Percentiles rank a stretch among this genome's conserved stretches.
These are phyloP conservation scores for Ophiostoma australiae DNA, from an alignment of 2,329 filamentous ascomycete species.

Conservation along the genomic window DNA sequence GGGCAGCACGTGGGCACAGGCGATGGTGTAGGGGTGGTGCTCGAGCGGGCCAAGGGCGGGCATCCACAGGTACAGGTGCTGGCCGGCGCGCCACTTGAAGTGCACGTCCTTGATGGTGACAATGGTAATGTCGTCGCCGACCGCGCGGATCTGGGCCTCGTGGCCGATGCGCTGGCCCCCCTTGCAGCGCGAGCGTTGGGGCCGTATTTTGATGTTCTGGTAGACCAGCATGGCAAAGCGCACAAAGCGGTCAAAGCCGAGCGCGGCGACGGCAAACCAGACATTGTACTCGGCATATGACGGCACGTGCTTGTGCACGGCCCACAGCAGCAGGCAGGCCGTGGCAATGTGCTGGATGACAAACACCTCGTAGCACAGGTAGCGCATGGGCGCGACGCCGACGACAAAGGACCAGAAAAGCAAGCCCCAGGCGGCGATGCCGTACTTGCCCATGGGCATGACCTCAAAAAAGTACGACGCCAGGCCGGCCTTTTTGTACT, in stretches of 20 bases:
- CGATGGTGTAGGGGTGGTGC: conserved; percentile 58
- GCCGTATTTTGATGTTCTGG: conserved; percentile 47
- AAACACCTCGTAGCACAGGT: conserved; percentile 65
- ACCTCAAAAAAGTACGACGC: conserved; percentile 54
- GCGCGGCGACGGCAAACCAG: conserved; percentile 60
- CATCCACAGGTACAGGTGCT: conserved; percentile 58
- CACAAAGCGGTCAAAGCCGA: conserved; percentile 58
- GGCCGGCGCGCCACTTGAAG: conserved; percentile 55
- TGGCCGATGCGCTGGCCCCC: conserved; percentile 50
- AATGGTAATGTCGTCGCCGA: conserved; percentile 51
- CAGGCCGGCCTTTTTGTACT: conserved; percentile 58
- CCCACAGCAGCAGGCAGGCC: conserved; percentile 57
- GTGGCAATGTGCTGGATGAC: conserved; percentile 62
- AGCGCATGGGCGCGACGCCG: conserved; percentile 58
- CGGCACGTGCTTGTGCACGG: conserved; percentile 61
- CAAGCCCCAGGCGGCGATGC: conserved; percentile 61
- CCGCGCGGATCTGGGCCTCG: conserved; percentile 44
- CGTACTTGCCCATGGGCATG: conserved; percentile 62
- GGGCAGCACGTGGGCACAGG: conserved; percentile 48
- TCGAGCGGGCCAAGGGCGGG: conserved; percentile 51
- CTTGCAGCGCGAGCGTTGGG: conserved; percentile 41
- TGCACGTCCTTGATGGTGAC: conserved; percentile 56
- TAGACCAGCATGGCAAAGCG: conserved; percentile 46
- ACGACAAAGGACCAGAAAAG: conserved; percentile 61
- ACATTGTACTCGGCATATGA: conserved; percentile 55